Base-by-base conservation (phyloP, 176 grass and related monocot species). In the Eragrostis nindensis region DNA sequence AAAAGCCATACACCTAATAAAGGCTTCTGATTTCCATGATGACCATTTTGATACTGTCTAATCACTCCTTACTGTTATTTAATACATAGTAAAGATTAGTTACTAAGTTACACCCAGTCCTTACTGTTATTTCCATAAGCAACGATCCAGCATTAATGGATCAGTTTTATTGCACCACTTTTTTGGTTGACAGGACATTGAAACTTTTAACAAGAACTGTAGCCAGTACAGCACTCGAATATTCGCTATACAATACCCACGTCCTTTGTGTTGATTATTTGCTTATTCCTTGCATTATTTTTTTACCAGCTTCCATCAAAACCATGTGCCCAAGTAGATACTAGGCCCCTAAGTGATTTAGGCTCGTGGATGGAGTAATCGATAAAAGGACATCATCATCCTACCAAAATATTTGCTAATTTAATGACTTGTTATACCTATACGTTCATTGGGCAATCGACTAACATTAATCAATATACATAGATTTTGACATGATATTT, bases 241-340 rank as follows among this genome's bases (percentile, higher is more conserved):
- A 73, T 86, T 36, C 65, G 3, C 49, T 15, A 50, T 74, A 26
- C 32, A 49, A 8, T 74, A 67, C 38, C 5, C 16, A 61, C 32
- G 50, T 32, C 17, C 27, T 29, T 84, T 87, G n/a, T 32, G 1
- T 3, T 74, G 16, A 54, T 69, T 13, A 74, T 74, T 38, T 71
- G 7, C 32, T 76, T 5, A 40, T 19, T 44, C 42, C 14, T 0
- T 17, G 46, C 64, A 65, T 27, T 52, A n/a, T 62, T 4, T 70
- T 17, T 78, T 70, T 45, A n/a, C 70, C 19, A 30, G 7, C 69
- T 69, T 55, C 2, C 13, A 44, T 55, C 68, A 45, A 63, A 70
- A 9, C 17, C 53, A 22, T 74, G 68, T 26, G 41, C 44, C 22
- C 50, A 53, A 43, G n/a, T 55, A 59, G 56, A 71, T 52, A 81